Evolutionary conservation across 495 filamentous ascomycete genomes (phyloP).

Genomic region (Hypoxylon trugodes): DNA sequence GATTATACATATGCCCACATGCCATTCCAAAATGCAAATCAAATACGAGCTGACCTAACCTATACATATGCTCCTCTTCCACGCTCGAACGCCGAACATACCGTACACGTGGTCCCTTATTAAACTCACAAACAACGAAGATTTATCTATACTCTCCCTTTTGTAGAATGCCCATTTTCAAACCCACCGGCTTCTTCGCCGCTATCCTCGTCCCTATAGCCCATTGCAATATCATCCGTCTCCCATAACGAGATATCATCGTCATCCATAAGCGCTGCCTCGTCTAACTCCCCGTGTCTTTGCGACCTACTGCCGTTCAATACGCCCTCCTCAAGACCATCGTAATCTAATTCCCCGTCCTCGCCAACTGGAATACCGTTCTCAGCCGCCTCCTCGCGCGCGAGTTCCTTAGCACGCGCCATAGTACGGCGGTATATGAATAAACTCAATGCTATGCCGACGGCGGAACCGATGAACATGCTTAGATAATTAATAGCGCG

Average conservation of each 20-base stretch:
- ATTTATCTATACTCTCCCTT: constrained; percentile 10
- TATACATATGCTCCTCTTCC: too few relatives aligned
- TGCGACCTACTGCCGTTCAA: constrained; percentile 14
- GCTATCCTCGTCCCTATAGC: constrained; percentile 49
- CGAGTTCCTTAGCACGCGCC: constrained; percentile 82
- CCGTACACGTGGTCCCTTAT: too few relatives aligned
- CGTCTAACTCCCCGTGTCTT: constrained; percentile 49
- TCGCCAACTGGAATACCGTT: constrained; percentile 20
- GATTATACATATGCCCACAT: too few relatives aligned
- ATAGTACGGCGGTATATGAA: constrained; percentile 89
- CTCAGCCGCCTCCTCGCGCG: constrained; percentile 71
- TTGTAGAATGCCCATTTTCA: not conserved
- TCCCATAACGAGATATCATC: constrained; percentile 70
- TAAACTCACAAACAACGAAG: constrained; percentile 18
- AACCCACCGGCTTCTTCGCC: not conserved
- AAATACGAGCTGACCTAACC: too few relatives aligned
- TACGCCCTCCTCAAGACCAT: constrained; percentile 37
- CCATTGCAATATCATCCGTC: constrained; percentile 52
- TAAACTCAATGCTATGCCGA: constrained; percentile 80
- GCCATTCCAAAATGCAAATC: constrained; percentile 25
- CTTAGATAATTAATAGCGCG: constrained; percentile 81
- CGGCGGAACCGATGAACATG: constrained; percentile 71
- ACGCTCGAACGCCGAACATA: too few relatives aligned
- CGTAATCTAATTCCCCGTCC: constrained; percentile 51
- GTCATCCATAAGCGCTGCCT: constrained; percentile 58